Evolutionary conservation across 176 grass and related monocot genomes (phyloP), one percentile per base, ranked within the genome.

Genomic region (Oryza meridionalis): DNA sequence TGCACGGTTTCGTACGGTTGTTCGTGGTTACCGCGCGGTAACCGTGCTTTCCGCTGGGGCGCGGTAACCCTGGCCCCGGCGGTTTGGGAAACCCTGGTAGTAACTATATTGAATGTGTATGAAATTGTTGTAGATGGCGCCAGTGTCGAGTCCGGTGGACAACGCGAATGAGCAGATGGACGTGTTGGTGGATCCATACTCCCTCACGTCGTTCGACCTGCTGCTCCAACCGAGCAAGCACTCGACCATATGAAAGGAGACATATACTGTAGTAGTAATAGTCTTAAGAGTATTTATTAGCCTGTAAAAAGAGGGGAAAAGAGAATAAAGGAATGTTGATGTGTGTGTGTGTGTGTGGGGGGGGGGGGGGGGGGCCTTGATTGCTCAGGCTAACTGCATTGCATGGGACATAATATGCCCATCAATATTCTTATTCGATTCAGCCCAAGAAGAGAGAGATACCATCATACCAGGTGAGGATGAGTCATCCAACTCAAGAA

Each of bases 191-290:
- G 81, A 42, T 24, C 85, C 94, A 0, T 84, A 92, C 72, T 92
- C 94, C 33, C 66, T 97, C 13, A 87, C 87, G 7, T 91, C 89
- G 17, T 94, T 94, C 53, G 94, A 97, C 53, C 76, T 97, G 70
- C 85, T 84, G 65, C 80, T 92, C 61, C 78, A 75, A 3, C 44
- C 77, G 40, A 91, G 83, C 88, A 80, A 79, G 63, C 89, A 94
- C 66, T 67, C 44, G 3, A 66, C 29, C 77, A 51, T 84, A 24
- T 89, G 77, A 78, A 67, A 12, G 16, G 16, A 31, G 38, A 46
- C 2, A 21, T 40, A 21, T 40, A 8, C 12, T 1, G 17, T 29
- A 66, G 21, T 11, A 79, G 29, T 19, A 50, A 22, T 16, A 13
- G 11, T 7, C 4, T 27, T 31, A 31, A 31, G 70, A 46, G 47